Evolutionary conservation across 495 filamentous ascomycete species (phyloP).

Genomic region (Aspergillus nidulans): DNA sequence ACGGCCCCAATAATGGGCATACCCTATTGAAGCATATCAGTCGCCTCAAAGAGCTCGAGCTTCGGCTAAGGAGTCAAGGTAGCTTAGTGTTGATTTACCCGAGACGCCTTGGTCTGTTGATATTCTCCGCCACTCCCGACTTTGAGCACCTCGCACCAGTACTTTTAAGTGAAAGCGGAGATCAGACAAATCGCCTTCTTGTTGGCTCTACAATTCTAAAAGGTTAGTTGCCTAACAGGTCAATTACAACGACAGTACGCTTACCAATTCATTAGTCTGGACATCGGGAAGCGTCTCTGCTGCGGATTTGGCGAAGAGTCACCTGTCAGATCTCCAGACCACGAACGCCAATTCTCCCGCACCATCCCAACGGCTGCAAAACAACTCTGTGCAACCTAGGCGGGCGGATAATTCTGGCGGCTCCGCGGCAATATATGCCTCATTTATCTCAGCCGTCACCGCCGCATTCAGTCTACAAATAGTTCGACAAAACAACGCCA

Average conservation of each 20-base stretch:
- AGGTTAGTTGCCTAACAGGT: slow-evolving; percentile 22
- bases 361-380: slow-evolving; percentile 27
- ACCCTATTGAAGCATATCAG: slow-evolving; percentile 43
- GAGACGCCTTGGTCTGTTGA: slow-evolving; percentile 39
- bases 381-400: slow-evolving; percentile 23
- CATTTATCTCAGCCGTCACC: slow-evolving; percentile 42
- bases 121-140: slow-evolving; percentile 40
- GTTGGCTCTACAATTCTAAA: slow-evolving; percentile 36
- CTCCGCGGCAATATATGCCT: slow-evolving; percentile 40
- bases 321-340: slow-evolving; percentile 32
- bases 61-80: slow-evolving; percentile 31
- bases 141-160: slow-evolving; percentile 36
- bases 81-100: slow-evolving; percentile 42
- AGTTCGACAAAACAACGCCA: slow-evolving; percentile 32
- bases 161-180: slow-evolving; percentile 23
- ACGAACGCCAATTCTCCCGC: slow-evolving; percentile 11
- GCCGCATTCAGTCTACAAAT: slow-evolving; percentile 39
- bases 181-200: slow-evolving; percentile 30
- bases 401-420: slow-evolving; percentile 33
- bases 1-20: slow-evolving; percentile 37
- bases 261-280: slow-evolving; percentile 27
- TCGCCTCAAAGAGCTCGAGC: slow-evolving; percentile 43
- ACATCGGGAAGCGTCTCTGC: slow-evolving; percentile 37
- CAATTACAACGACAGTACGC: neutral
- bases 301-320: slow-evolving; percentile 35